phyloP scores from a whole-genome alignment of 2,329 filamentous ascomycete species.

The Tolypocladium amazonense region DNA sequence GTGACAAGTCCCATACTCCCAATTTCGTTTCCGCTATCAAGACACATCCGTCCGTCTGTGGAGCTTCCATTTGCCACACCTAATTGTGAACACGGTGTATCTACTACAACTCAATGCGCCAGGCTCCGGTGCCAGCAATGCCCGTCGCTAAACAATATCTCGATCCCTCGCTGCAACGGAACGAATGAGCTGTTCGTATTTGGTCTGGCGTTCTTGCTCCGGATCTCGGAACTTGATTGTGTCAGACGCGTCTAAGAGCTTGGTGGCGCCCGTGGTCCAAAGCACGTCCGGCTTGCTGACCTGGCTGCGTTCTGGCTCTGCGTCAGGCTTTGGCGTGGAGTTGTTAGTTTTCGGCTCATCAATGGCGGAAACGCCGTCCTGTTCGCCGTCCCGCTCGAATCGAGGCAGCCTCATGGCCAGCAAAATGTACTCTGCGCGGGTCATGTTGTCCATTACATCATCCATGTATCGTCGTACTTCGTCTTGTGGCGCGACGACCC shows the following conservation, averaged over 20 bases:
- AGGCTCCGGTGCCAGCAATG: background rate
- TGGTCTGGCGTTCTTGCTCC: conserved; percentile 22
- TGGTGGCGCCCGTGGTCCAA: conserved; percentile 17
- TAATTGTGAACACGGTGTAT: background rate
- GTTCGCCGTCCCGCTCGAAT: conserved; percentile 18
- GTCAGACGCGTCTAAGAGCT: conserved; percentile 4
- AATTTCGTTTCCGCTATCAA: background rate
- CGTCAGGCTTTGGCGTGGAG: conserved; percentile 18
- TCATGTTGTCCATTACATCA: conserved; percentile 59
- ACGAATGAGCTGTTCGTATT: conserved; percentile 25
- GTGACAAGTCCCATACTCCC: background rate
- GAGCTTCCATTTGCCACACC: background rate
- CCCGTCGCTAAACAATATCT: conserved; percentile 8
- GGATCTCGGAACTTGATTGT: conserved; percentile 18
- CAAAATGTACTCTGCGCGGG: conserved; percentile 55
- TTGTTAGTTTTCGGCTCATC: conserved; percentile 21
- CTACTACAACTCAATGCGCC: background rate
- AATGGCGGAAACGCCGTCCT: conserved; percentile 10
- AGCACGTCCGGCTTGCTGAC: conserved; percentile 20
- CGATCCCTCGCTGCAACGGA: conserved; percentile 24
- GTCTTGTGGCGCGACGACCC: conserved; percentile 51
- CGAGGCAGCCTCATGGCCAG: conserved; percentile 56
- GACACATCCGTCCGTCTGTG: background rate
- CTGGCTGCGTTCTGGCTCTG: conserved; percentile 13
- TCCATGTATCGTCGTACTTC: conserved; percentile 59